phyloP scores from a whole-genome alignment of 2,329 filamentous ascomycete genomes.

The Penicillium thymicola region DNA sequence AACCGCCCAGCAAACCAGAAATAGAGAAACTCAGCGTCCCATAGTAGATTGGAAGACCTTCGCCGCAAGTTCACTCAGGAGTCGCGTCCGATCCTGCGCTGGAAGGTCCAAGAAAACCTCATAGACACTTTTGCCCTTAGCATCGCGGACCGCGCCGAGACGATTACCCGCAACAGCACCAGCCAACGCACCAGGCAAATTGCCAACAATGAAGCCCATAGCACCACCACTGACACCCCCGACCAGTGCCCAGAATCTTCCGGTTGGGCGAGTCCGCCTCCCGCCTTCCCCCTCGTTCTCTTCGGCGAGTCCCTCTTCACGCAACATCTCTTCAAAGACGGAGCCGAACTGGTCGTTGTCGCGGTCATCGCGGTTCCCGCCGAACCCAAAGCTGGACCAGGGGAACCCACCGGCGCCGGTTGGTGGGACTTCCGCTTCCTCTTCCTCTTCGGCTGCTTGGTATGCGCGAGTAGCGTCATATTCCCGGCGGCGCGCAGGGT shows the following conservation, averaged over 20 bases:
- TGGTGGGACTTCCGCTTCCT: conserved; percentile 51
- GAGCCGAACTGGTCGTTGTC: conserved; percentile 79
- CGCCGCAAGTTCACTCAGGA: conserved; percentile 79
- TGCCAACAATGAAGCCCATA: conserved; percentile 91
- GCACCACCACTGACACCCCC: conserved; percentile 84
- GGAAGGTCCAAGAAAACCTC: conserved; percentile 84
- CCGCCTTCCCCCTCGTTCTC: conserved; percentile 53
- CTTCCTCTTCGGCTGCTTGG: conserved; percentile 43
- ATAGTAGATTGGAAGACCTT: conserved; percentile 66
- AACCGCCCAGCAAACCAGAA: background rate
- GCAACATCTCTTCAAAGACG: conserved; percentile 85
- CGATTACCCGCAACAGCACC: conserved; percentile 91
- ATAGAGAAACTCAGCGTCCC: conserved; percentile 21
- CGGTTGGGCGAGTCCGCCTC: conserved; percentile 50
- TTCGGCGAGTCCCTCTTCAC: conserved; percentile 79
- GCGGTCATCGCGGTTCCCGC: conserved; percentile 38
- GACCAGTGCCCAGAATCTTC: conserved; percentile 80
- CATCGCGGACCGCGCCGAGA: conserved; percentile 83
- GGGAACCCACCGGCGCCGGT: conserved; percentile 58
- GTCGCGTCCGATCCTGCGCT: conserved; percentile 71
- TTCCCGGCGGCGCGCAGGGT: conserved; percentile 70
- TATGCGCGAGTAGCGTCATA: conserved; percentile 71
- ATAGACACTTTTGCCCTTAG: conserved; percentile 92
- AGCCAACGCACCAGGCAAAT: conserved; percentile 82
- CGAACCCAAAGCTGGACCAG: conserved; percentile 70